phyloP scores from a whole-genome alignment of 2,329 filamentous ascomycete genomes.

The Arthrobotrys musiformis region DNA sequence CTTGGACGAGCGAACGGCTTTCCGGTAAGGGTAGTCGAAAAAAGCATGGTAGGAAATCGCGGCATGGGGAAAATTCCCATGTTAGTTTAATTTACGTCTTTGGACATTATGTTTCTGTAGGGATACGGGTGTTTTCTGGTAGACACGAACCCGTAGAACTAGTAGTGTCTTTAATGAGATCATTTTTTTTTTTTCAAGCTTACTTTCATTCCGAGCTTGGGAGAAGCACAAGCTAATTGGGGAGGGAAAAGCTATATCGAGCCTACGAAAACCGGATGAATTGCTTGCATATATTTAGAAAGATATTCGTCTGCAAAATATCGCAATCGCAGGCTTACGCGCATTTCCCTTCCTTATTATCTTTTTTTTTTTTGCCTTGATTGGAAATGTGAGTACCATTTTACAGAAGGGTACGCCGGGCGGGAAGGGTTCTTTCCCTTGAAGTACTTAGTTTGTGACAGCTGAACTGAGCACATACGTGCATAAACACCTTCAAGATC shows the following conservation, averaged over 20 bases:
- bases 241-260: conserved; percentile 18
- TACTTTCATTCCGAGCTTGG: background rate
- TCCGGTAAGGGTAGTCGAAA: conserved; percentile 8
- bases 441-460: background rate
- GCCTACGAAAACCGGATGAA: conserved; percentile 15
- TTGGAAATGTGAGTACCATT: conserved; percentile 9
- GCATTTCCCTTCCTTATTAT: background rate
- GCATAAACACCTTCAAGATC: background rate
- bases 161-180: conserved; percentile 13
- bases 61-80: conserved; percentile 17
- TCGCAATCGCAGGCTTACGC: conserved; percentile 34
- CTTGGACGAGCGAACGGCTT: background rate
- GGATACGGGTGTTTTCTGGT: background rate
- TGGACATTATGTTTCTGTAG: background rate
- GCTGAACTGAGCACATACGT: background rate
- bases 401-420: background rate
- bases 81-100: conserved; percentile 11
- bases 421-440: background rate
- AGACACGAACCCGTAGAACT: background rate
- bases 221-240: conserved; percentile 9
- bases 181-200: conserved; percentile 5
- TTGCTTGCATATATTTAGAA: conserved; percentile 9
- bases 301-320: background rate
- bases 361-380: background rate
- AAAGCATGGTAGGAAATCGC: conserved; percentile 39